These are phyloP conservation scores for Glycyrrhiza uralensis DNA, from an alignment of 306 rosid genomes.

Conservation along the genomic window DNA sequence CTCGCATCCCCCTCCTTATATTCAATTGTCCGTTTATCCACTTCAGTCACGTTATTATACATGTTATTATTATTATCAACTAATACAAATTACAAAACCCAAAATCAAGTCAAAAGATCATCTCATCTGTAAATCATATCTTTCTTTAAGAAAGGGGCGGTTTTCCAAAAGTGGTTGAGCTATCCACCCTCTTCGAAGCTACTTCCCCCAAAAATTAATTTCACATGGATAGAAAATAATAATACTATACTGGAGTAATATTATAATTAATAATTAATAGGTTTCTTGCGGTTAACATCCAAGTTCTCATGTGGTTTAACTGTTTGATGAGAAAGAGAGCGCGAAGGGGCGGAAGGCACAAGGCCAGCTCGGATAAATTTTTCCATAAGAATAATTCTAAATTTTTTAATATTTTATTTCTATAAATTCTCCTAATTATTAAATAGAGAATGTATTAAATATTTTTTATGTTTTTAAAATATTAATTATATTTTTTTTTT, in stretches of 20 bases:
- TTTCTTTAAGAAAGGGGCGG: not conserved
- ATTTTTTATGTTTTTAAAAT: too few species aligned
- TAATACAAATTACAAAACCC: not conserved
- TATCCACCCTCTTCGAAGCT: conserved; percentile 19
- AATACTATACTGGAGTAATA: too few species aligned
- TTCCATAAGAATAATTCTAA: too few species aligned
- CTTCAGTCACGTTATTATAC: not conserved
- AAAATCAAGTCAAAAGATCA: not conserved
- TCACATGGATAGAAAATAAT: not conserved
- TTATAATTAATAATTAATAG: too few species aligned
- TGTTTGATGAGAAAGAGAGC: not conserved
- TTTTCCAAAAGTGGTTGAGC: conserved; percentile 40
- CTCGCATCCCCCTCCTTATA: not conserved
- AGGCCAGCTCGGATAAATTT: too few species aligned
- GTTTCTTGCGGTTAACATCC: conserved; percentile 26
- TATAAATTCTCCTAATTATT: too few species aligned
- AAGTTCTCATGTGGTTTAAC: conserved; percentile 8
- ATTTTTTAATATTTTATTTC: too few species aligned
- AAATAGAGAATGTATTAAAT: too few species aligned
- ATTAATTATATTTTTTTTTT: too few species aligned
- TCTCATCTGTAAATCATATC: too few species aligned
- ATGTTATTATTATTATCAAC: not conserved
- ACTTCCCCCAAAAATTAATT: not conserved
- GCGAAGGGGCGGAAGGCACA: not conserved
- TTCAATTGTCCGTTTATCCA: not conserved